phyloP scores from a whole-genome alignment of 257 asterid species.

The Salvia rosmarinus region DNA sequence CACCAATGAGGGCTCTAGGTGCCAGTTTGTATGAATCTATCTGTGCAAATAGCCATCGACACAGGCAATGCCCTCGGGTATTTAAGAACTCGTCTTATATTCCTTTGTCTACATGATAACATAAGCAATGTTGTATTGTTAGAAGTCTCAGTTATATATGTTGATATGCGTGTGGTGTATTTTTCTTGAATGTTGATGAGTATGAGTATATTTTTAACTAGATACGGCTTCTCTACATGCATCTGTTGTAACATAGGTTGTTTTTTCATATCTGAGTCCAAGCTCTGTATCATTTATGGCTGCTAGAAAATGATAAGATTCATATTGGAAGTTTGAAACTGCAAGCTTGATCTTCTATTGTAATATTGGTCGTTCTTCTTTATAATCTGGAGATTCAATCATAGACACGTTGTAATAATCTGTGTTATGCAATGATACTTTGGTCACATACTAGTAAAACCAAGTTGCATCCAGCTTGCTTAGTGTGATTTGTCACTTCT shows the following conservation, averaged over 20 bases:
- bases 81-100: background rate
- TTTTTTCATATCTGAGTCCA: background rate
- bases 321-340: background rate
- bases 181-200: conserved; percentile 23
- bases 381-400: too few species aligned
- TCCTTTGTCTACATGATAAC: conserved; percentile 6
- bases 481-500: too few species aligned
- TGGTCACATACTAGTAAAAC: too few species aligned
- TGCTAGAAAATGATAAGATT: background rate
- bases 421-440: too few species aligned
- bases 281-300: background rate
- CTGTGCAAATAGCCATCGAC: conserved; percentile 16
- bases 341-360: background rate
- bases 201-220: conserved; percentile 1
- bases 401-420: too few species aligned
- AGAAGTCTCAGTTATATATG: conserved; percentile 14
- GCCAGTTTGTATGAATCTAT: conserved; percentile 49
- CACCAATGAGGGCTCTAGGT: conserved; percentile 48
- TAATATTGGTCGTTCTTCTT: background rate
- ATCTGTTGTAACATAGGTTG: conserved; percentile 17
- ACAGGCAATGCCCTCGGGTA: background rate
- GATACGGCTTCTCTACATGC: background rate
- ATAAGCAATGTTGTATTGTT: conserved; percentile 26
- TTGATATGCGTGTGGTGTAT: conserved; percentile 8
- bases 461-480: too few species aligned